phyloP scores from a whole-genome alignment of 257 asterid species.

The Sherardia arvensis region DNA sequence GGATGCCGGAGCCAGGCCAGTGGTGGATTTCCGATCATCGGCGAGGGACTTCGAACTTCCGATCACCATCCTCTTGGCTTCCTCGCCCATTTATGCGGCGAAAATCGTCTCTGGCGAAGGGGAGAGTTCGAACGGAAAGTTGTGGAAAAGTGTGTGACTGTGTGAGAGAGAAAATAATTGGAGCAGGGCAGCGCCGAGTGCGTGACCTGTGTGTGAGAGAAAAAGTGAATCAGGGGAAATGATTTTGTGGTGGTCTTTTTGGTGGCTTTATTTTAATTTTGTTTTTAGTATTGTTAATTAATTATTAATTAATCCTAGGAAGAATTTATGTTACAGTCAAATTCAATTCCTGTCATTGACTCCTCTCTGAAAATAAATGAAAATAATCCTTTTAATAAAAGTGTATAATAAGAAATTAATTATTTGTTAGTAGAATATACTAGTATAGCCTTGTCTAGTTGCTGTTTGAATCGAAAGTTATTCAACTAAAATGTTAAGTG shows the following conservation, averaged over 20 bases:
- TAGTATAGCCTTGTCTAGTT: too few relatives aligned
- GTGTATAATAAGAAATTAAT: too few relatives aligned
- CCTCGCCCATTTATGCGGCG: constrained; percentile 52
- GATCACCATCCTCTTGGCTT: constrained; percentile 51
- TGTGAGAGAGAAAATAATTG: constrained; percentile 1
- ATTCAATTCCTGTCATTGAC: neutral
- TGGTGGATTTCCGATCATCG: constrained; percentile 47
- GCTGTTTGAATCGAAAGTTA: too few relatives aligned
- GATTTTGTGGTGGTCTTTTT: neutral
- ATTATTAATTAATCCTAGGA: neutral
- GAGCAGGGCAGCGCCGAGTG: neutral
- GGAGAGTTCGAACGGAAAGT: neutral
- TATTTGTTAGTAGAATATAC: too few relatives aligned
- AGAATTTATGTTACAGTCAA: neutral
- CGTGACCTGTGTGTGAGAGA: constrained; percentile 7
- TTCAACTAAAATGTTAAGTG: too few relatives aligned
- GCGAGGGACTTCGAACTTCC: constrained; percentile 47
- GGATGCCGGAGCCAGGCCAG: constrained; percentile 31
- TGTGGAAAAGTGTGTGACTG: neutral
- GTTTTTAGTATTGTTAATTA: neutral
- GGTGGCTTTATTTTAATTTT: neutral
- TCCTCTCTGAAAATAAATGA: neutral
- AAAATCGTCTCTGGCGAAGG: constrained; percentile 3
- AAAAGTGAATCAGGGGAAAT: neutral
- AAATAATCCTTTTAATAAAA: too few relatives aligned